Base-by-base conservation (phyloP, 2,329 filamentous ascomycete species). In the Lecanicillium sp. region DNA sequence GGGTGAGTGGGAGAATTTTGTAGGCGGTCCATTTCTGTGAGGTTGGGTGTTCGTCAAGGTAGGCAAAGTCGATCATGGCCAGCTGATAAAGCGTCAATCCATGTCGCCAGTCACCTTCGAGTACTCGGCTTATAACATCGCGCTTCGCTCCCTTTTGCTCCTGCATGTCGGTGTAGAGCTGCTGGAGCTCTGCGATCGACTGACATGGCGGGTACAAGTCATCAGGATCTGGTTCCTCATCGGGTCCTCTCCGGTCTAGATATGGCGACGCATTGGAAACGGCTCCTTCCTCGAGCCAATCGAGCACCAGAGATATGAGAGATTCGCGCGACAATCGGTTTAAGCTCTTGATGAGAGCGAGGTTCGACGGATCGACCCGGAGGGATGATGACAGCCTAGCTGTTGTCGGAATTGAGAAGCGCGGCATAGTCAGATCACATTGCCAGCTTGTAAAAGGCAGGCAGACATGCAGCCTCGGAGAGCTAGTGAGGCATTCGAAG, bases 241-340 rank as follows among this genome's bases (percentile, higher is more conserved):
- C 65, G n/a, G 40, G 38, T 27, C 41, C 47, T 14, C 42, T 32
- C 48, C 43, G 42, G 52, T 53, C 38, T 13, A 67, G 50, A 36
- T 59, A 57, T 7, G 57, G 51, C 29, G 57, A 45, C 54, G 67
- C 33, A 83, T 71, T 53, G 71, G 70, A 59, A 29, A 78, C 65
- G 45, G 83, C 80, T 45, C 70, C 66, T 35, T 81, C 75, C 41
- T 82, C 75, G 3, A 94, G 76, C 87, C 87, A 94, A 62, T 83
- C 73, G 16, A 88, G 70, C 1, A 75, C 83, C 8, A 94, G 71
- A 0, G 78, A 75, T 18, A 92, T 63, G 16, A 94, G 72, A 0
- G 83, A 78, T 33, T 79, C 65, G 36, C 86, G 79, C 2, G 85
- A 83, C 14, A 94, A 71, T 39, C 80, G 80, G 43, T 68, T 72